Percentiles rank a stretch among this genome's conserved stretches.
Conservation (phyloP, 768 basidiomycete genomes). For the Pilatotrama ljubarskyi region DNA sequence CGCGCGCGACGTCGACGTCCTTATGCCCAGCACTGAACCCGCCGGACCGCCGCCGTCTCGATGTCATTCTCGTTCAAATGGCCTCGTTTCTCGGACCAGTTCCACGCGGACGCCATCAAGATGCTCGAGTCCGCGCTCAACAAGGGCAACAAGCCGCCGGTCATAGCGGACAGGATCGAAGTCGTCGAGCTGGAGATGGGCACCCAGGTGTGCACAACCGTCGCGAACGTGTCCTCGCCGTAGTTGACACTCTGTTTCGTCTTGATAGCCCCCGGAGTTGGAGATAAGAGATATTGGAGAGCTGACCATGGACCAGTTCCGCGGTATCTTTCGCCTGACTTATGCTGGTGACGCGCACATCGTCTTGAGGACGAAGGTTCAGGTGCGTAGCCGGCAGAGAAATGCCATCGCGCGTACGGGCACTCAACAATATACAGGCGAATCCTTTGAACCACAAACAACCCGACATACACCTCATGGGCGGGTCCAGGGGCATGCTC, state of each 20-base stretch:
- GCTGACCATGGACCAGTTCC: slow-evolving; percentile 91
- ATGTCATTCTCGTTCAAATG: slow-evolving; percentile 95
- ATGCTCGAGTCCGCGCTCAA: slow-evolving; percentile 97
- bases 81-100: slow-evolving; percentile 96
- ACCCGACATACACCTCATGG: slow-evolving; percentile 85
- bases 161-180: slow-evolving; percentile 96
- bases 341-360: slow-evolving; percentile 93
- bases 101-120: slow-evolving; percentile 92
- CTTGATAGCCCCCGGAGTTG: slow-evolving; percentile 84
- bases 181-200: slow-evolving; percentile 99
- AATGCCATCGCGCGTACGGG: too few relatives aligned
- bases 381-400: slow-evolving; percentile 50
- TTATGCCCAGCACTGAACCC: slow-evolving; percentile 11
- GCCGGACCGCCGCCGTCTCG: neutral
- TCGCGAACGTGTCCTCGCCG: neutral
- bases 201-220: slow-evolving; percentile 65
- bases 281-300: slow-evolving; percentile 98
- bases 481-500: slow-evolving; percentile 82
- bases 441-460: slow-evolving; percentile 94
- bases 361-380: slow-evolving; percentile 87
- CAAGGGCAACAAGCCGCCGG: slow-evolving; percentile 95
- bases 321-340: slow-evolving; percentile 94
- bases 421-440: slow-evolving; percentile 50
- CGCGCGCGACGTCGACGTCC: slow-evolving; percentile 1
- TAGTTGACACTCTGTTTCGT: neutral